phyloP scores from a whole-genome alignment of 257 asterid genomes.

The Nicotiana undulata region DNA sequence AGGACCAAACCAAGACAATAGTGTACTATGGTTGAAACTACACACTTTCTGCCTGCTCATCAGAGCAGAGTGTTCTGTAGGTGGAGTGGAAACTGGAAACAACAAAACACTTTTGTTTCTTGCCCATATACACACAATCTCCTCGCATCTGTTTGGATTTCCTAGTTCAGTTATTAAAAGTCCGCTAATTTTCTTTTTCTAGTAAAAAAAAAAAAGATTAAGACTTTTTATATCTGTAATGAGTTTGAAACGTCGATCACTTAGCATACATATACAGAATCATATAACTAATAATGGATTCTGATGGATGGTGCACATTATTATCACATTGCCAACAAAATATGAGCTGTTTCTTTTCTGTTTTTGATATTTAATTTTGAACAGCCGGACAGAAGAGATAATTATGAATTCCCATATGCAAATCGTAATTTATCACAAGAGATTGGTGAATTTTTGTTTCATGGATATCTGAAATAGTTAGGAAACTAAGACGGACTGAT shows the following conservation, averaged over 20 bases:
- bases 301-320: not conserved
- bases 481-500: not conserved
- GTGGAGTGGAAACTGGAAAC: constrained; percentile 2
- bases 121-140: not conserved
- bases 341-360: not conserved
- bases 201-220: not conserved
- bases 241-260: not conserved
- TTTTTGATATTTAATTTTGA: not conserved
- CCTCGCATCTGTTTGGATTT: not conserved
- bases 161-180: not conserved
- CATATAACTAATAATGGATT: not conserved
- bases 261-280: not conserved
- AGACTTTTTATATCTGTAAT: not conserved
- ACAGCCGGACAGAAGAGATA: not conserved
- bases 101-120: not conserved
- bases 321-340: not conserved
- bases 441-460: not conserved
- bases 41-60: not conserved
- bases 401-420: not conserved
- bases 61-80: not conserved
- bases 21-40: not conserved
- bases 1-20: not conserved
- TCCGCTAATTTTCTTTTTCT: not conserved
- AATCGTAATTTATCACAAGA: not conserved
- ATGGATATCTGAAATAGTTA: not conserved